phyloP scores from a whole-genome alignment of 345 rosid species.

The Noccaea caerulescens region DNA sequence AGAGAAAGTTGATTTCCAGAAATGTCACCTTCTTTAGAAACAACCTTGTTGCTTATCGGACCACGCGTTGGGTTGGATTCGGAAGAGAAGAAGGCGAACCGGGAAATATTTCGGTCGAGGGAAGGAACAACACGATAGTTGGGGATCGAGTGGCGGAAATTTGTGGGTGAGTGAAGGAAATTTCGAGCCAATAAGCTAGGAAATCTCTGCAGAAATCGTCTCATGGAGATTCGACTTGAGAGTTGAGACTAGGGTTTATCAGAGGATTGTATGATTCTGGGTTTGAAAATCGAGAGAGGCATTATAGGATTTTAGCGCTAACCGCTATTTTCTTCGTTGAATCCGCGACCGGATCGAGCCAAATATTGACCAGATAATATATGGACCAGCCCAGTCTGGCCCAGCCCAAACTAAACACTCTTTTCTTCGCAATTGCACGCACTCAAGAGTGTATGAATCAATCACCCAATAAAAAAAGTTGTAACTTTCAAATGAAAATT shows the following conservation, averaged over 20 bases:
- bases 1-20: not conserved
- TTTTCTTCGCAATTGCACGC: no score
- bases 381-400: not conserved
- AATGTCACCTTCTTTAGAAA: constrained; percentile 51
- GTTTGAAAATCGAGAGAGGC: not conserved
- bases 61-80: constrained; percentile 29
- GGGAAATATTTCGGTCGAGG: constrained; percentile 15
- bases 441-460: no score
- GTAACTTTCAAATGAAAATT: no score
- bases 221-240: constrained; percentile 35
- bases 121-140: constrained; percentile 16
- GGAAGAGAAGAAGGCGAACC: constrained; percentile 48
- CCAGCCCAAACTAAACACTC: not conserved
- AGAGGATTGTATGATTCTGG: constrained; percentile 4
- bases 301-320: not conserved
- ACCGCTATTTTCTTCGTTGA: constrained; percentile 25
- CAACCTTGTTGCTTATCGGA: constrained; percentile 32
- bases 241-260: constrained; percentile 32
- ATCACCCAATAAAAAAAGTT: no score
- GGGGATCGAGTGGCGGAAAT: not conserved
- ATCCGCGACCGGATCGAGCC: not conserved
- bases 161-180: constrained; percentile 26
- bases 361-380: not conserved
- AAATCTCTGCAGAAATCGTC: constrained; percentile 41
- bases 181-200: constrained; percentile 32